Evolutionary conservation across 83 land plant genomes (phyloP).

Genomic region (Thuja plicata): DNA sequence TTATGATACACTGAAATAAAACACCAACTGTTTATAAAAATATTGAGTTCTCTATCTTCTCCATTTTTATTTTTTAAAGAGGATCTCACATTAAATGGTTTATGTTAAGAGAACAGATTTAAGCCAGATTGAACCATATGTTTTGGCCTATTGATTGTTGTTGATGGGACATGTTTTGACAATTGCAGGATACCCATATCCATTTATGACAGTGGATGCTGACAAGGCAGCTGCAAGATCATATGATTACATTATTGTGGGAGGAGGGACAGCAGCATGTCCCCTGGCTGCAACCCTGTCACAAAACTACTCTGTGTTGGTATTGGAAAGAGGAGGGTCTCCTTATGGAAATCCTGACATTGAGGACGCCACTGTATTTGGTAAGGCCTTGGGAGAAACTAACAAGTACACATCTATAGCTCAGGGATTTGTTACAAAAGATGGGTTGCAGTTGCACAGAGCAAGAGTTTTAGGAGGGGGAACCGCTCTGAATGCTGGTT

Average conservation of each 20-base stretch:
- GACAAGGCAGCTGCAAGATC: slow-evolving; percentile 29
- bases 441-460: slow-evolving; percentile 31
- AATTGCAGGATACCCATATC: background rate
- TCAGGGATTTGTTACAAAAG: slow-evolving; percentile 34
- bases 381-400: slow-evolving; percentile 22
- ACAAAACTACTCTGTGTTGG: slow-evolving; percentile 23
- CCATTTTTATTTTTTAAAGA: too few relatives aligned
- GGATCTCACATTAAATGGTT: background rate
- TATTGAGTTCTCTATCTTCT: too few relatives aligned
- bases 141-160: background rate
- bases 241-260: slow-evolving; percentile 63
- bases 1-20: too few relatives aligned
- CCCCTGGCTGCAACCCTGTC: slow-evolving; percentile 67
- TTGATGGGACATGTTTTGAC: background rate
- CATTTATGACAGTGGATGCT: slow-evolving; percentile 13
- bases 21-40: too few relatives aligned
- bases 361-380: slow-evolving; percentile 23
- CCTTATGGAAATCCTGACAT: slow-evolving; percentile 18
- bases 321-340: slow-evolving; percentile 33
- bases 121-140: background rate
- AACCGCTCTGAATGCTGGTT: slow-evolving; percentile 79
- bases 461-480: slow-evolving; percentile 67
- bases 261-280: slow-evolving; percentile 70
- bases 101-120: background rate
- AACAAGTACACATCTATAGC: slow-evolving; percentile 49